These are phyloP conservation scores for Eucalyptus pauciflora DNA, from an alignment of 345 rosid genomes.

Conservation along the genomic window DNA sequence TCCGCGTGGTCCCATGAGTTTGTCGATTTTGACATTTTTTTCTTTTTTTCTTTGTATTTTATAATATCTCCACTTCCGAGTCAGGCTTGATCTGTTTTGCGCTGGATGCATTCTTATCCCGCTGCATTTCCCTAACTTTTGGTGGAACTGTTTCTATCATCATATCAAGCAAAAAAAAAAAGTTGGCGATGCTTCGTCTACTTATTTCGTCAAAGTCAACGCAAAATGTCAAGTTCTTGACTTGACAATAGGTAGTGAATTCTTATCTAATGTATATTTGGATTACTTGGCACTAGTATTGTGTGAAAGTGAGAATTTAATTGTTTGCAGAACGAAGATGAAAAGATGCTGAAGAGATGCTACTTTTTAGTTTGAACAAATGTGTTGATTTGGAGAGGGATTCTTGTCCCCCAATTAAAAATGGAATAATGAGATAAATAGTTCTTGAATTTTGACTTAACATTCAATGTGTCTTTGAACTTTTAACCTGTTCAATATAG, in stretches of 20 bases:
- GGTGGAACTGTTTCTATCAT: neutral
- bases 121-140: neutral
- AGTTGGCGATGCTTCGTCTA: neutral
- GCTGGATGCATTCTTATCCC: neutral
- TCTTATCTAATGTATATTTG: neutral
- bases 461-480: too few species aligned
- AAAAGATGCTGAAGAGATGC: neutral
- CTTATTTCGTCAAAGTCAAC: neutral
- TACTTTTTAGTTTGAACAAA: neutral
- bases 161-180: neutral
- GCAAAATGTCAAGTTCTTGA: neutral
- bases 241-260: too few species aligned
- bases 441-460: too few species aligned
- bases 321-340: neutral
- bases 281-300: neutral
- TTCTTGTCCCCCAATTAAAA: neutral
- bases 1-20: neutral
- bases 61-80: neutral
- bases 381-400: neutral
- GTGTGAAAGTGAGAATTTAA: neutral
- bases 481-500: neutral
- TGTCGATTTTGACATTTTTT: neutral
- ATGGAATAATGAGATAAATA: too few species aligned
- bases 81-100: neutral
- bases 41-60: neutral